These are phyloP conservation scores for Alternaria novae-zelandiae DNA, from an alignment of 2,329 filamentous ascomycete genomes.

Conservation along the genomic window DNA sequence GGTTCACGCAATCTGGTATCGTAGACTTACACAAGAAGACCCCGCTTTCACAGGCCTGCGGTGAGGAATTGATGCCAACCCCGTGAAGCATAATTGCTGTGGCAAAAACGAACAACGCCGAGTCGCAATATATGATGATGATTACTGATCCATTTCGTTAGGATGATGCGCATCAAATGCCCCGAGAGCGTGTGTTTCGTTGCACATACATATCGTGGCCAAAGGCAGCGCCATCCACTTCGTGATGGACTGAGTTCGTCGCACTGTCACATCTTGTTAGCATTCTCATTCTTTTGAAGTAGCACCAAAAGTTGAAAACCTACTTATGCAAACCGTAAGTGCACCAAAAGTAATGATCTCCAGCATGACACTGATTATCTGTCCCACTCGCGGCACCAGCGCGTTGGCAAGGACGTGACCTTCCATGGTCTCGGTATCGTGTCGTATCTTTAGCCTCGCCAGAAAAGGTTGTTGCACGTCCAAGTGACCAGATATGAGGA, in stretches of 20 bases:
- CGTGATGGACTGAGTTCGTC: slow-evolving; percentile 29
- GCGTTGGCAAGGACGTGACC: neutral
- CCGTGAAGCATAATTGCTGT: slow-evolving; percentile 64
- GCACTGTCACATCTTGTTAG: slow-evolving; percentile 17
- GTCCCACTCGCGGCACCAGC: slow-evolving; percentile 29
- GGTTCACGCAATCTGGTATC: neutral
- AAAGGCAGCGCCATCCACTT: slow-evolving; percentile 32
- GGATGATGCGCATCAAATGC: neutral
- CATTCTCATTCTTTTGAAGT: neutral
- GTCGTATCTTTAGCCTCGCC: neutral
- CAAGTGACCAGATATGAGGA: neutral
- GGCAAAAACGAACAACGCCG: slow-evolving; percentile 65
- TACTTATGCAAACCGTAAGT: slow-evolving; percentile 27
- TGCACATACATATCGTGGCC: slow-evolving; percentile 24
- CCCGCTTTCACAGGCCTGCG: slow-evolving; percentile 61
- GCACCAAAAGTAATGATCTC: slow-evolving; percentile 32
- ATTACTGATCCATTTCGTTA: slow-evolving; percentile 56
- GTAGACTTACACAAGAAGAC: slow-evolving; percentile 60
- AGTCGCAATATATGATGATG: slow-evolving; percentile 66
- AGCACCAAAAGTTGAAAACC: neutral
- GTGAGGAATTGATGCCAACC: slow-evolving; percentile 61
- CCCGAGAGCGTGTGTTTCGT: neutral
- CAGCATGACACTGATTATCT: slow-evolving; percentile 30
- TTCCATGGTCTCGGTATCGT: neutral
- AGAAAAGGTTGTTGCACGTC: neutral